A percentile compares a stretch with the other conserved stretches of the same genome.
phyloP scores from a whole-genome alignment of 495 filamentous ascomycete species.

The Hyaloscypha finlandica region DNA sequence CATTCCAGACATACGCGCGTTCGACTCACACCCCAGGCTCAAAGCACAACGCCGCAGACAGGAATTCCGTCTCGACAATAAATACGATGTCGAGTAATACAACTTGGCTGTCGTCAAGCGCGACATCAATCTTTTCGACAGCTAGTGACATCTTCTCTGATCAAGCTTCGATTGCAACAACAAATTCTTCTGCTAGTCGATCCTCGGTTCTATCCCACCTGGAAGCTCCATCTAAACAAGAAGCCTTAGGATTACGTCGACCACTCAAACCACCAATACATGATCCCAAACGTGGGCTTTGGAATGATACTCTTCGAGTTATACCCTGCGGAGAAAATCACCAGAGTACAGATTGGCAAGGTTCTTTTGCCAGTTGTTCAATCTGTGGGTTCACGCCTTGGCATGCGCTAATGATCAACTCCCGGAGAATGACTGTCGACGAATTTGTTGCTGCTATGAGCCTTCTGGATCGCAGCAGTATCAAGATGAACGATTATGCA shows the following conservation, averaged over 20 bases:
- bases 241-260: not conserved
- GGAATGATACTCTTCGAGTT: conserved; percentile 19
- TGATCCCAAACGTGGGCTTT: conserved; percentile 11
- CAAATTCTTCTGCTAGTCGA: conserved; percentile 6
- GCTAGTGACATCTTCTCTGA: conserved; percentile 7
- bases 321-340: conserved; percentile 21
- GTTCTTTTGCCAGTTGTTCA: conserved; percentile 6
- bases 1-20: no score
- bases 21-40: no score
- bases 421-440: not conserved
- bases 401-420: conserved; percentile 21
- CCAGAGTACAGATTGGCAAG: conserved; percentile 6
- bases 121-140: not conserved
- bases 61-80: no score
- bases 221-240: not conserved
- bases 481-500: conserved; percentile 8
- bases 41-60: no score
- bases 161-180: conserved; percentile 7
- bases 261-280: conserved; percentile 12
- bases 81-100: no score
- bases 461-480: not conserved
- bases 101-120: not conserved
- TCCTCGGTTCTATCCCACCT: not conserved
- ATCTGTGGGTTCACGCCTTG: conserved; percentile 18
- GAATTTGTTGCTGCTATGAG: conserved; percentile 7